A percentile compares a stretch with the other conserved stretches of the same genome.
These are phyloP conservation scores for Dichotomocladium elegans DNA, from an alignment of 371 early-diverging fungal species.

Conservation along the genomic window DNA sequence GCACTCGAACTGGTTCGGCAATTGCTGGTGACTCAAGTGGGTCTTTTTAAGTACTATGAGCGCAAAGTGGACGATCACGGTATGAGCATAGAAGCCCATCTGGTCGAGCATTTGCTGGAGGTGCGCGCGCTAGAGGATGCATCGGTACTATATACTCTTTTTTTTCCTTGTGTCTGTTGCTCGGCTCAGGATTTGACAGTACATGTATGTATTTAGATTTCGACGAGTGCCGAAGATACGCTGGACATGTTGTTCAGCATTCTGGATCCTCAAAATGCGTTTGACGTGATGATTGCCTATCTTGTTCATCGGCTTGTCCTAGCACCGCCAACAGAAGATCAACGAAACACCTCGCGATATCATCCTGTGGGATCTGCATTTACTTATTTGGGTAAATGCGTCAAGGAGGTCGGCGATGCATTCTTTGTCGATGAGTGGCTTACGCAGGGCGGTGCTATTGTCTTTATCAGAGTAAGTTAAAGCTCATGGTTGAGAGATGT, in stretches of 20 bases:
- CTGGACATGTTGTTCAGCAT: conserved; percentile 37
- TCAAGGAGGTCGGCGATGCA: conserved; percentile 30
- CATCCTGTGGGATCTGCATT: conserved; percentile 48
- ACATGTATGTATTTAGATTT: conserved; percentile 19
- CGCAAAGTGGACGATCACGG: conserved; percentile 30
- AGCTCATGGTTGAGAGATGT: too few species aligned
- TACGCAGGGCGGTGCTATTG: conserved; percentile 31
- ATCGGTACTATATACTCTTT: too few species aligned
- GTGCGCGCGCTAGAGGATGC: conserved; percentile 26
- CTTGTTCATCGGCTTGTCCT: conserved; percentile 28
- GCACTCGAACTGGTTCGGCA: conserved; percentile 38
- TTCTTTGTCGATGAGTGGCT: conserved; percentile 43
- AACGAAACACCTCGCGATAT: conserved; percentile 17
- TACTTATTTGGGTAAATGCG: conserved; percentile 40
- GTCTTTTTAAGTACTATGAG: conserved; percentile 37
- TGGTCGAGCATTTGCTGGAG: conserved; percentile 25
- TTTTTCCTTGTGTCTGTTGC: neutral
- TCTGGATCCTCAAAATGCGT: conserved; percentile 33
- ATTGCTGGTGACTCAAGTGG: conserved; percentile 33
- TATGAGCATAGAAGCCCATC: conserved; percentile 30
- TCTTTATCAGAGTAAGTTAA: conserved; percentile 36
- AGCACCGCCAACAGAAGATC: conserved; percentile 16
- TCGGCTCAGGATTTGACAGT: neutral
- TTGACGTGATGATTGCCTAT: conserved; percentile 42
- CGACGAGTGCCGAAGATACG: conserved; percentile 46